Conservation (phyloP, 164 flowering plant species). For the Piper longum region DNA sequence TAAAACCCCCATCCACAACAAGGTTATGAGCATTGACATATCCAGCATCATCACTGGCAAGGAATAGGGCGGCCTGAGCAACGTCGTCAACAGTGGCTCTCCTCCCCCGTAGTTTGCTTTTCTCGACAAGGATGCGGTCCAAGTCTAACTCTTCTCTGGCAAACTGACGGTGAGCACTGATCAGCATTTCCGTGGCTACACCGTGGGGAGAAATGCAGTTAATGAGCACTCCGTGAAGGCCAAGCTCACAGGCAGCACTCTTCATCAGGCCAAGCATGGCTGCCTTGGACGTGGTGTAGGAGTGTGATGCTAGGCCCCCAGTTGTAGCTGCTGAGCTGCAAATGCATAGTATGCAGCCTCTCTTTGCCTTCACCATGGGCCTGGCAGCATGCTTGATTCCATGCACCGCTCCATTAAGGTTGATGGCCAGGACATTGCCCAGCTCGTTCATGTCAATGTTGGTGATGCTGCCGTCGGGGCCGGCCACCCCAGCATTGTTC, state of each 20-base stretch:
- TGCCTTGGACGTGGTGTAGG: slow-evolving; percentile 53
- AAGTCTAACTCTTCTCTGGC: slow-evolving; percentile 29
- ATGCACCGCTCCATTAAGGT: slow-evolving; percentile 42
- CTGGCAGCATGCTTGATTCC: slow-evolving; percentile 71
- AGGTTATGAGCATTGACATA: slow-evolving; percentile 69
- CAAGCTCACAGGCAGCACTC: slow-evolving; percentile 62
- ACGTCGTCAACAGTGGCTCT: slow-evolving; percentile 37
- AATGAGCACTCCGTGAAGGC: slow-evolving; percentile 61
- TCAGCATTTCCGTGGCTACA: slow-evolving; percentile 67
- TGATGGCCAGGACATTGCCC: slow-evolving; percentile 24
- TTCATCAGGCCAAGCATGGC: slow-evolving; percentile 56
- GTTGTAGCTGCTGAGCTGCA: slow-evolving; percentile 62
- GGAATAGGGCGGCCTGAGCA: slow-evolving; percentile 51
- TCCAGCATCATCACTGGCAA: slow-evolving; percentile 63
- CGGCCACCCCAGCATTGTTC: slow-evolving; percentile 71
- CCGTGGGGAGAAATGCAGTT: slow-evolving; percentile 85
- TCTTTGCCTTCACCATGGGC: slow-evolving; percentile 39
- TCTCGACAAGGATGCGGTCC: slow-evolving; percentile 27
- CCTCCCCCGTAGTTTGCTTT: slow-evolving; percentile 49
- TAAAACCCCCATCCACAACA: slow-evolving; percentile 72
- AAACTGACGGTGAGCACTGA: slow-evolving; percentile 20
- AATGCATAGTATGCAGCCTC: slow-evolving; percentile 59
- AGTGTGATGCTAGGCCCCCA: slow-evolving; percentile 65
- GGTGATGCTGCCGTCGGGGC: slow-evolving; percentile 49
- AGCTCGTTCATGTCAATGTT: slow-evolving; percentile 31